A percentile compares a stretch with the other conserved stretches of the same genome.
These are phyloP conservation scores for Leccinum pellstonianum DNA, from an alignment of 768 basidiomycete genomes.

Conservation along the genomic window DNA sequence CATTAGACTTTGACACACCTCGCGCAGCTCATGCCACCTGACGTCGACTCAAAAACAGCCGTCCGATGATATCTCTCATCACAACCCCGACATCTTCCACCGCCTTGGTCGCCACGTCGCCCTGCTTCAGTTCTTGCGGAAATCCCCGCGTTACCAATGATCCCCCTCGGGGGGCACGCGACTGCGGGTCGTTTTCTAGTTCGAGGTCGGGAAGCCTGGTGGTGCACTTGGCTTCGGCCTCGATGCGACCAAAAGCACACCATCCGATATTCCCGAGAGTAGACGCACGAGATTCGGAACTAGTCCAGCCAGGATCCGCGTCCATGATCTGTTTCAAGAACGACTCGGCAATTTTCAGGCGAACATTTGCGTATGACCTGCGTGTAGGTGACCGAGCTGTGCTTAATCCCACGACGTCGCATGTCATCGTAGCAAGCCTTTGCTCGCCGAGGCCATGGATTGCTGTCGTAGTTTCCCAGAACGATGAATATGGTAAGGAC, in stretches of 20 bases:
- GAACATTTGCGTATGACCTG: constrained; percentile 62
- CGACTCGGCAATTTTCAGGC: constrained; percentile 57
- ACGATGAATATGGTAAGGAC: constrained; percentile 72
- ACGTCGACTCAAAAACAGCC: constrained; percentile 46
- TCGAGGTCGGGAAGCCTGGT: constrained; percentile 45
- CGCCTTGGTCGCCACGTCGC: constrained; percentile 82
- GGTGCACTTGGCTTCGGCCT: constrained; percentile 9
- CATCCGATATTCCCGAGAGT: constrained; percentile 46
- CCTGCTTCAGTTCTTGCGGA: constrained; percentile 64
- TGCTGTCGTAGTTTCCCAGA: constrained; percentile 56
- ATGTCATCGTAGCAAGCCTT: constrained; percentile 73
- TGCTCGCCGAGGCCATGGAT: constrained; percentile 47
- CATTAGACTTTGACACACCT: constrained; percentile 24
- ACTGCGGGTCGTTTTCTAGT: constrained; percentile 43
- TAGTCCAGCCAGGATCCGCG: constrained; percentile 40
- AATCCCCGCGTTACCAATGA: constrained; percentile 78
- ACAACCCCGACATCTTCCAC: constrained; percentile 76
- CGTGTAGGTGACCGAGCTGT: constrained; percentile 65
- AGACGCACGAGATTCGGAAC: constrained; percentile 38
- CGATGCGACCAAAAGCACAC: neutral
- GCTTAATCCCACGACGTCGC: constrained; percentile 58
- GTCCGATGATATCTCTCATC: constrained; percentile 33
- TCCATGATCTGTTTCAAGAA: constrained; percentile 57
- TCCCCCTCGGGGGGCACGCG: constrained; percentile 58
- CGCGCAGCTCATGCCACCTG: constrained; percentile 70